Percentiles rank a stretch among this genome's conserved stretches.
phyloP scores from a whole-genome alignment of 139 green algal species.

The Closterium sp. region DNA sequence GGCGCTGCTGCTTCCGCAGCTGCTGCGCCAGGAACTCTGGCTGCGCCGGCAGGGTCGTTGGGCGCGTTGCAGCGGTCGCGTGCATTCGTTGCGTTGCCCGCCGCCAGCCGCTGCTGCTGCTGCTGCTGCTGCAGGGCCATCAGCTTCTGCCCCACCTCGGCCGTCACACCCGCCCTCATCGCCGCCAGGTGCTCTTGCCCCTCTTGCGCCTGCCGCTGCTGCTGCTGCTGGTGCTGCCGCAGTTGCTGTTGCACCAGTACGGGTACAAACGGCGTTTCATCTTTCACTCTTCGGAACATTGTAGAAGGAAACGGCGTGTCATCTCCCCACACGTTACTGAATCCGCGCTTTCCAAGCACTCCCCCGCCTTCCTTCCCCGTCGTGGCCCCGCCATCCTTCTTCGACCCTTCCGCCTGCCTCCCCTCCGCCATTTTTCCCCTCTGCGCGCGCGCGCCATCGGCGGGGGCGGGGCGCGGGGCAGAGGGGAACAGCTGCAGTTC shows the following conservation, averaged over 20 bases:
- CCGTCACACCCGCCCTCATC: neutral
- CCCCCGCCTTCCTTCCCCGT: neutral
- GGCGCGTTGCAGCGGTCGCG: neutral
- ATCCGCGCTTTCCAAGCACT: neutral
- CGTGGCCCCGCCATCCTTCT: neutral
- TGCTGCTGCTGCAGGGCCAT: neutral
- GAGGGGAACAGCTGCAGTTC: neutral
- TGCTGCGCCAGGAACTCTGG: neutral
- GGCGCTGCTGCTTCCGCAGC: neutral
- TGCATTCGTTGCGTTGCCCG: neutral
- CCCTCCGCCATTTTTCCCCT: neutral
- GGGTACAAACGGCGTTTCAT: neutral
- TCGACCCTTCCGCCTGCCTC: neutral
- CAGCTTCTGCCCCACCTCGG: neutral
- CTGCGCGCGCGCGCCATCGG: neutral
- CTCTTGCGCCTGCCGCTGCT: neutral
- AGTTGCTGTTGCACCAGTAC: neutral
- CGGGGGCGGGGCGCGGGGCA: no score
- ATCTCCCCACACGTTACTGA: neutral
- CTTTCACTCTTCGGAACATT: neutral
- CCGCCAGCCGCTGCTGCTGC: neutral
- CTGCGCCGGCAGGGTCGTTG: neutral
- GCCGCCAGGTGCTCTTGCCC: neutral
- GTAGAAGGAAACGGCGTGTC: neutral
- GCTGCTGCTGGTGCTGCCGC: neutral